A percentile compares a stretch with the other conserved stretches of the same genome.
These are phyloP conservation scores for Sporothrix globosa DNA, from an alignment of 2,329 filamentous ascomycete species.

Conservation along the genomic window DNA sequence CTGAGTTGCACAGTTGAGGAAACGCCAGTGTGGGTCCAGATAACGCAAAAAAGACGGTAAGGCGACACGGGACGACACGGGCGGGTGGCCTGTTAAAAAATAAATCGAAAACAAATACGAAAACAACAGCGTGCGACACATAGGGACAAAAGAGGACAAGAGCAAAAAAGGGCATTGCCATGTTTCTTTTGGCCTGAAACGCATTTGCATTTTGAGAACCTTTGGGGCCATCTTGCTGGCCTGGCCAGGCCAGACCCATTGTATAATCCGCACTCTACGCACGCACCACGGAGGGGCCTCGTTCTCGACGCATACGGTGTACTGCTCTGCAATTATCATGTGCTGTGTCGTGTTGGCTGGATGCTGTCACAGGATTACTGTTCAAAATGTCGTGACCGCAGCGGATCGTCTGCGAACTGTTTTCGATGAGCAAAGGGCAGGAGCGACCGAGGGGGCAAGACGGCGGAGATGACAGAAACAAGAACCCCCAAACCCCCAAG, in stretches of 20 bases:
- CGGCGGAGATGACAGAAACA: neutral
- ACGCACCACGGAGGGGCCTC: neutral
- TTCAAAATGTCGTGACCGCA: neutral
- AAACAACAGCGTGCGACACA: conserved; percentile 5
- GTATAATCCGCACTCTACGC: neutral
- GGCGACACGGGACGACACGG: conserved; percentile 27
- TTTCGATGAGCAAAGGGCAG: conserved; percentile 19
- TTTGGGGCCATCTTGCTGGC: neutral
- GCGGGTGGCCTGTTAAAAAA: neutral
- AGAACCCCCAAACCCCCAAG: conserved; percentile 7
- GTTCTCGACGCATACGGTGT: neutral
- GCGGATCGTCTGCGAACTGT: neutral
- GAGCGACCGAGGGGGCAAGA: conserved; percentile 10
- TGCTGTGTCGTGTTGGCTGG: neutral
- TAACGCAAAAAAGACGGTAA: conserved; percentile 32
- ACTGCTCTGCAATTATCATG: too few relatives aligned
- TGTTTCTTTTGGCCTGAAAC: neutral
- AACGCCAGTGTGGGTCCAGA: conserved; percentile 30
- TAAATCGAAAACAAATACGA: conserved; percentile 21
- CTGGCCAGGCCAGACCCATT: neutral
- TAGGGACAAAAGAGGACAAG: neutral
- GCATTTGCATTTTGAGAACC: neutral
- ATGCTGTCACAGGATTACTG: neutral
- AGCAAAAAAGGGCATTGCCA: neutral
- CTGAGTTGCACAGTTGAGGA: neutral